A percentile compares a stretch with the other conserved stretches of the same genome.
Conservation (phyloP, 768 basidiomycete species). For the Leucogyrophana mollusca region DNA sequence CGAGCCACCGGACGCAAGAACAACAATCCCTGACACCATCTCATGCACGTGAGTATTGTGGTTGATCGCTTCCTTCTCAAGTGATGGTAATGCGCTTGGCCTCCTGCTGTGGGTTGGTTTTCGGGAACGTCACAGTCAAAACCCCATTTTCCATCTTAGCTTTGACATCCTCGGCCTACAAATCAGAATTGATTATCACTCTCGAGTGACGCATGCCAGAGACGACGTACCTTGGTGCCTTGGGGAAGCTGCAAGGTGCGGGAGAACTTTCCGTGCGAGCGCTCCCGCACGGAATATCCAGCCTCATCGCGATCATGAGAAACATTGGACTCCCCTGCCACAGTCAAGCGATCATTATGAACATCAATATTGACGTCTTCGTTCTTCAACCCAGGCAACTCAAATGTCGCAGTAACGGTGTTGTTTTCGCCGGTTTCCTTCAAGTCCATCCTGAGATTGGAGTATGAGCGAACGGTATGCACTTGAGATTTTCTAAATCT, state of each 20-base stretch:
- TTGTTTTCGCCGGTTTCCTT: slow-evolving; percentile 42
- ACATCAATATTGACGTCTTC: slow-evolving; percentile 48
- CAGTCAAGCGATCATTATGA: slow-evolving; percentile 43
- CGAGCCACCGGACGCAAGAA: too few species aligned
- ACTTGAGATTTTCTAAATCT: too few species aligned
- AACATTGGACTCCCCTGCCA: slow-evolving; percentile 42
- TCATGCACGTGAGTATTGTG: too few species aligned
- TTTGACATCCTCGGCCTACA: slow-evolving; percentile 43
- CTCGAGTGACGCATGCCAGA: background rate
- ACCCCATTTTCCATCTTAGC: slow-evolving; percentile 49
- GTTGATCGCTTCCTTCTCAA: too few species aligned
- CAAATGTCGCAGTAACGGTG: slow-evolving; percentile 50
- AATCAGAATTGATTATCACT: background rate
- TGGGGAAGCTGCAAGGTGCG: slow-evolving; percentile 44
- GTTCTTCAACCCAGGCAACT: slow-evolving; percentile 53
- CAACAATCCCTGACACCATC: too few species aligned
- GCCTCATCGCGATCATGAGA: slow-evolving; percentile 31
- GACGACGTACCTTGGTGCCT: slow-evolving; percentile 41
- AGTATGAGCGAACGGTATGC: background rate
- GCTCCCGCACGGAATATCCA: slow-evolving; percentile 43
- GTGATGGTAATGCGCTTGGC: slow-evolving; percentile 36
- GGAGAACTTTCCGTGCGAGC: slow-evolving; percentile 44
- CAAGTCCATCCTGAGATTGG: slow-evolving; percentile 40
- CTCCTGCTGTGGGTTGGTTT: slow-evolving; percentile 37
- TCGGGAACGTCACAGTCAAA: slow-evolving; percentile 48